Base-by-base conservation (phyloP, 2,329 filamentous ascomycete species). In the Colletotrichum plurivorum region DNA sequence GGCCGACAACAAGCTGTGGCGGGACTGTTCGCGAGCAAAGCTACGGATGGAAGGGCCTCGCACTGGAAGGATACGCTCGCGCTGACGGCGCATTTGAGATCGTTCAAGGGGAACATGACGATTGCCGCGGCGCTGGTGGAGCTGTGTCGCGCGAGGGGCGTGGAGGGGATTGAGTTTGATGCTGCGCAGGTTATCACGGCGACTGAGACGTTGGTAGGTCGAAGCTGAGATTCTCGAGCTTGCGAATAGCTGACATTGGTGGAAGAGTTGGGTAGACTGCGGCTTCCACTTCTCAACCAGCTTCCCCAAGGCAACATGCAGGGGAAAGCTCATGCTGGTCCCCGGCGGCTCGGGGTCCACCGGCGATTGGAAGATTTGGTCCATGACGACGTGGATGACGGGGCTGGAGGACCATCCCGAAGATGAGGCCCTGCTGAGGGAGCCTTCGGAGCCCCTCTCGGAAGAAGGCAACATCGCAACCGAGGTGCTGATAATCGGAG, bases 341-440 rank as follows among this genome's bases (percentile, higher is more conserved):
- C 78, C 73, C 22, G 41, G 60, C 36, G 63, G 54, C 18, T 8
- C 20, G 1, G 66, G 22, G 2, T 66, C 55, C 0, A 41, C 43
- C 0, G 27, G 72, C 2, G 12, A 56, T 5, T 81, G 79, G 78
- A 81, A 78, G 70, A 78, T 81, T 18, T 81, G 79, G 79, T 66
- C 73, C 0, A 57, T 81, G 58, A 67, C 48, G 8, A 81, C 79
- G 1, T 76, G 75, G 74, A 51, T 80, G 2, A 71, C 71, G 8
- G 66, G 68, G 7, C 58, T 78, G 2, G 69, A 73, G 20, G 43
- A 69, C 0, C 72, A 75, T 10, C 69, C 74, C 0, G 79, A 83
- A 41, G 72, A 80, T 55, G 72, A 76, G 63, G 45, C 46, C 0
- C 63, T 76, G 0, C 73, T 81, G 0, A 54, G 67, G 0, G 55